Percentiles rank a stretch among this genome's conserved stretches.
Conservation (phyloP, 2,329 filamentous ascomycete species). For the Fusarium sp. region DNA sequence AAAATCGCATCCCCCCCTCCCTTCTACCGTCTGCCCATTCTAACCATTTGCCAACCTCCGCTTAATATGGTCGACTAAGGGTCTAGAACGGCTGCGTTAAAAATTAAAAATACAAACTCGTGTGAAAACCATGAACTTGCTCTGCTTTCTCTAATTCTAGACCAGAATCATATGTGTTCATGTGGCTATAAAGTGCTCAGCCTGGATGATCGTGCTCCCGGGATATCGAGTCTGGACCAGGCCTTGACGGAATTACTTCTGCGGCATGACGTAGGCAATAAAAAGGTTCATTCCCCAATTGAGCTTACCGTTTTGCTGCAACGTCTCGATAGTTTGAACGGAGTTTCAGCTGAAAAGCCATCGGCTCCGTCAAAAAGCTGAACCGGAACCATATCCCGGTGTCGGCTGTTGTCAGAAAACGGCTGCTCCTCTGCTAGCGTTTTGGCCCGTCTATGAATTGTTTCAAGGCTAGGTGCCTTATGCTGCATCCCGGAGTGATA, state of each 20-base stretch:
- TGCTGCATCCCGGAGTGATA: conserved; percentile 12
- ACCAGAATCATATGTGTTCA: neutral
- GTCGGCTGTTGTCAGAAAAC: conserved; percentile 30
- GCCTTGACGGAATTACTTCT: conserved; percentile 17
- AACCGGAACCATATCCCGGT: conserved; percentile 9
- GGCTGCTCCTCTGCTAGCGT: conserved; percentile 28
- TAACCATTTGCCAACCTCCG: conserved; percentile 8
- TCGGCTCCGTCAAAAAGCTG: conserved; percentile 16
- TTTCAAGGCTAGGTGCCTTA: conserved; percentile 34
- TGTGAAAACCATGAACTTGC: neutral
- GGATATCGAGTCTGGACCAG: conserved; percentile 25
- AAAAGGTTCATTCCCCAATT: conserved; percentile 17
- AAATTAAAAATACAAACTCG: neutral
- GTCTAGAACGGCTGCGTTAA: conserved; percentile 31
- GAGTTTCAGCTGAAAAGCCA: conserved; percentile 28
- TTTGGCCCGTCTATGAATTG: conserved; percentile 20
- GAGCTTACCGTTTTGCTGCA: conserved; percentile 25
- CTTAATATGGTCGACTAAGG: neutral
- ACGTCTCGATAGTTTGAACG: conserved; percentile 2
- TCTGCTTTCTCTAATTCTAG: neutral
- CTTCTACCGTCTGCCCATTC: conserved; percentile 14
- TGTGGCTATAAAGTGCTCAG: conserved; percentile 2
- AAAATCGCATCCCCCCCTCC: neutral
- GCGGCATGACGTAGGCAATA: conserved; percentile 44
- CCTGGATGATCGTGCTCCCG: neutral